Percentiles rank a stretch among this genome's conserved stretches.
phyloP scores from a whole-genome alignment of 345 rosid species.

The Durio zibethinus region DNA sequence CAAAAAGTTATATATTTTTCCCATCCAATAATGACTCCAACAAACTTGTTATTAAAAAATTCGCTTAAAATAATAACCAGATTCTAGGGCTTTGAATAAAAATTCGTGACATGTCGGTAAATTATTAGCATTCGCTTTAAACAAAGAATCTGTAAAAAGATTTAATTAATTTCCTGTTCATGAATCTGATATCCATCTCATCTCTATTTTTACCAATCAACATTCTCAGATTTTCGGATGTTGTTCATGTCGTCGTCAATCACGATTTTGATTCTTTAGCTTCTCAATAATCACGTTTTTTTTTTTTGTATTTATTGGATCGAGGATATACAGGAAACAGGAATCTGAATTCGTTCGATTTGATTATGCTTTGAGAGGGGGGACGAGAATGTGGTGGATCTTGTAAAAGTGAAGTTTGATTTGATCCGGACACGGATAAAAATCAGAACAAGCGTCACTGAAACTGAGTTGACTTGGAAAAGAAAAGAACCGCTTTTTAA shows the following conservation, averaged over 20 bases:
- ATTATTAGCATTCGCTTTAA: constrained; percentile 21
- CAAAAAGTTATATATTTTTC: not conserved
- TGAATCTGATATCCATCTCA: constrained; percentile 14
- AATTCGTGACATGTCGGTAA: constrained; percentile 45
- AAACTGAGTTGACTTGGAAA: constrained; percentile 23
- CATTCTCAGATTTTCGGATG: constrained; percentile 15
- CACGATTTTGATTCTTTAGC: constrained; percentile 5
- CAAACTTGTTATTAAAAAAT: not conserved
- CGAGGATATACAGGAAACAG: not conserved
- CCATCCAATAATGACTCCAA: constrained; percentile 8
- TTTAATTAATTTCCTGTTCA: constrained; percentile 5
- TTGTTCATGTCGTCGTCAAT: constrained; percentile 22
- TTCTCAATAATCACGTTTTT: constrained; percentile 11
- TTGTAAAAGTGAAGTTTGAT: constrained; percentile 13
- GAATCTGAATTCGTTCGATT: constrained; percentile 24
- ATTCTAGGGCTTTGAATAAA: constrained; percentile 36
- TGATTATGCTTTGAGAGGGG: constrained; percentile 16
- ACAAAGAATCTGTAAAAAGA: constrained; percentile 1
- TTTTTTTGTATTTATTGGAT: not conserved
- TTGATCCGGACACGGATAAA: constrained; percentile 18
- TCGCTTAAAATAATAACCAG: constrained; percentile 33
- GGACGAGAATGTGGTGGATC: constrained; percentile 34
- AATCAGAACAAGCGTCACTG: constrained; percentile 9
- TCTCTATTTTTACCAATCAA: constrained; percentile 6
- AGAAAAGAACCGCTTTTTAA: not conserved